Evolutionary conservation across 2,329 filamentous ascomycete genomes (phyloP), one percentile per base, ranked within the genome.

Genomic region (Hypoxylon sp.): DNA sequence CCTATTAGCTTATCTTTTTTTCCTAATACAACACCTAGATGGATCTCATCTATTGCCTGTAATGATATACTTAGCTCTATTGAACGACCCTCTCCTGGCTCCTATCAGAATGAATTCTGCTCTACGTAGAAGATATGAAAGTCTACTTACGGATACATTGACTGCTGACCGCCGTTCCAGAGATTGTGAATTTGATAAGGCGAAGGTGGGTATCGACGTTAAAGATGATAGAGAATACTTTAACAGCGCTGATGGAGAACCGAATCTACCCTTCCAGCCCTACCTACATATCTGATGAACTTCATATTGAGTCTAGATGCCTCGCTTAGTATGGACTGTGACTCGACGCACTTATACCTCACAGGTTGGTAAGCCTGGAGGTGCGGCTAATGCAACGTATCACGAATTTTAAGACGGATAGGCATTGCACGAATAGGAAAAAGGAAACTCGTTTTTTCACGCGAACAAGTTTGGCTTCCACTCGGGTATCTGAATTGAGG

Each of bases 401-500:
- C 39, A 30, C 30, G 28, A 54, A 17, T 8, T 22, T 19, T 44
- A 20, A 39, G 43, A 24, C 34, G 30, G 13, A 13, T 34, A 34
- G 4, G 30, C 30, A 34, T 34, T 34, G 30, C 30, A 34, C 30
- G 30, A 34, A 34, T 34, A 8, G 13, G 4, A 1, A 4, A 30
- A 41, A 32, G 34, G 10, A 13, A 37, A 28, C 30, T 59, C 57
- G 50, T 55, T 20, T 55, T 43, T 10, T 15, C 48, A 56, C 43
- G 24, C 19, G 44, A 51, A n/a, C 32, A 20, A 50, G 28, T 47
- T 43, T 48, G n/a, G 32, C 32, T 34, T 5, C 8, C n/a, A 15
- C n/a, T 22, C 19, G 47, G n/a, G 47, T 37, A 46, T 59, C 44
- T 17, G 50, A 50, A 63, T 51, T 28, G 56, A 44, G 41, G 41